Evolutionary conservation across 2,329 filamentous ascomycete species (phyloP), one percentile per base, ranked within the genome.

Genomic region (Orbilia javanica): DNA sequence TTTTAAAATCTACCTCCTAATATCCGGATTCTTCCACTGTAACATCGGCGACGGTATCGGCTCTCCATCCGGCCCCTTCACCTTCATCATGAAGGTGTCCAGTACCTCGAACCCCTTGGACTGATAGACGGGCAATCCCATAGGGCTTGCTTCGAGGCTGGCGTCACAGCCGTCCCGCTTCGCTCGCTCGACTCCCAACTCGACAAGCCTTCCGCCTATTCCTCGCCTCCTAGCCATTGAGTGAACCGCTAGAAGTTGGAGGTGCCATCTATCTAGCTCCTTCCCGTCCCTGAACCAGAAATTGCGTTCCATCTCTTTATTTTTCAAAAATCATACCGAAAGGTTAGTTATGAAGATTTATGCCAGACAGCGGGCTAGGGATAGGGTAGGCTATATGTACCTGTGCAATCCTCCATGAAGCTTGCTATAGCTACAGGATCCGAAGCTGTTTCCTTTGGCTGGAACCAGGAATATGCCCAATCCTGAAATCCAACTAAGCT

Each of bases 161-260:
- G 74, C 74, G 18, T 78, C 74, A 25, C 74, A 78, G 31, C 67
- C 67, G 29, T 78, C 74, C 22, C 74, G 67, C 20, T 52, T 44
- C 11, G 74, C 74, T 15, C 53, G n/a, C 18, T 78, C 74, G 15
- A 78, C 36, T 11, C 74, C 67, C 11, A 72, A 11, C 10, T 72
- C 52, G 5, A 78, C 74, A 0, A 78, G 52, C 4, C 22, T 63
- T 15, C 67, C 67, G 1, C 74, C 74, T 36, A 78, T 78, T 10
- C 74, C 74, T 29, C 36, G 57, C 31, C 74, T 71, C 27, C 74
- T 64, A 4, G 67, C 74, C 15, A 20, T 53, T 10, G 67, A 62
- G 53, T 67, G 60, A 11, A 78, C 74, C 31, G 25, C 67, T 7
- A 78, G 74, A 5, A 78, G 36, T 42, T 72, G 74, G 15, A 78